Base-by-base conservation (phyloP, 768 basidiomycete species). In the Arthromyces matolae region DNA sequence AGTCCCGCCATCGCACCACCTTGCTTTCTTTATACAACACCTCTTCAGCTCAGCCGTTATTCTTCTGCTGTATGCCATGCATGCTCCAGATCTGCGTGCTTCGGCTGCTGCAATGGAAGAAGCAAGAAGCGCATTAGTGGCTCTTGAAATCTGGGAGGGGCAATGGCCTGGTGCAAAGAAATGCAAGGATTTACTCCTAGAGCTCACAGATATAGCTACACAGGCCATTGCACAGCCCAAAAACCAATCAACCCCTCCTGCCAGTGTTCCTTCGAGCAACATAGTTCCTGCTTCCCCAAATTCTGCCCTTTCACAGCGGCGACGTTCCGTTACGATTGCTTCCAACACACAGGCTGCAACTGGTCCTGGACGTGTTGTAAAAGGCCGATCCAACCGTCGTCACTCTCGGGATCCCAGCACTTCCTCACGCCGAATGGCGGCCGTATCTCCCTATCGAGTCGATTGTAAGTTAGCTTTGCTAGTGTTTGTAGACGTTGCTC, bases 21-120 rank as follows among this genome's bases (percentile, higher is more conserved):
- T 92, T 35, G 88, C 89, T 4, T 89, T 91, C 67, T 91, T 87
- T 75, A 89, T 92, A 33, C 91, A 93, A 57, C 88, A 89, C 55
- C 73, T 93, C 19, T 92, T 92, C 72, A 91, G 89, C 59, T 92
- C 86, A 29, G 86, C 88, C 2, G 89, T 90, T 49, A 89, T 93
- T 61, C 81, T 90, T 47, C 67, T 92, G 44, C 71, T 93, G 6
- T 91, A 84, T 61, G 86, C 90, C 27, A 92, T 93, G 88, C 90
- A 91, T 63, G 79, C 83, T 4, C 60, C 81, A 2, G 89, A 92
- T 45, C 61, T 76, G 9, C 75, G 77, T 34, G 79, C 80, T 33
- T 79, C 83, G n/a, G 63, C 72, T 23, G 74, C 81, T 10, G 89
- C 90, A 10, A 83, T 92, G 82, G 86, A 89, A 6, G 90, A 93